Evolutionary conservation across 306 rosid species (phyloP), one percentile per base, ranked within the genome.

Genomic region (Prunus mira): DNA sequence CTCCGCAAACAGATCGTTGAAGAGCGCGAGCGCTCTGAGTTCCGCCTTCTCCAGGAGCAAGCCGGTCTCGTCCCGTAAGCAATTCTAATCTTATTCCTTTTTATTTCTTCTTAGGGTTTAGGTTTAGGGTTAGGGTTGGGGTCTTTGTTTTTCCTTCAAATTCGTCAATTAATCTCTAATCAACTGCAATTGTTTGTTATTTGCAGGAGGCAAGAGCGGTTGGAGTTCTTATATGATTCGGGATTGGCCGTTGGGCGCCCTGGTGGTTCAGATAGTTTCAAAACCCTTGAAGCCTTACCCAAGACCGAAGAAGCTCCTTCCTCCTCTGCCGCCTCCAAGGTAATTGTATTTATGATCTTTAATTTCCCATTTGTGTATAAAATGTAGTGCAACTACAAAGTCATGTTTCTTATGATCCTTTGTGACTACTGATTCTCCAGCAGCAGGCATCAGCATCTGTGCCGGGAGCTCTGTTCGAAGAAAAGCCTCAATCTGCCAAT

Each of bases 1-100:
- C 98, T 95, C 49, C 96, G 97, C 63, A 90, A 95, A 43, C 97
- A 95, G 87, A 95, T 95, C 66, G 89, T 84, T 2, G 97, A 95
- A 80, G 98, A 95, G 80, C 83, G 87, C 6, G 97, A 92, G 73
- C 92, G 96, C 57, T 74, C 74, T 73, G 97, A 95, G 79, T 95
- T 95, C 79, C 98, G 98, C 68, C 92, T 81, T 65, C 97, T 95
- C 80, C 98, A 95, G 80, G 97, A 89, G 76, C 83, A 92, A 76
- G 98, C 98, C 76, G 98, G 98, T 67, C 93, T 95, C 76, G 89
- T 92, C 28, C 97, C 97, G 98, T 92, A 92, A 32, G 85, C 65
- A 1, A 12, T 41, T 74, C 30, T 41, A 20, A 61, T 3, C 20
- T 18, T 13, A 28, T 71, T 22, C 65, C 45, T 45, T 12, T 20